phyloP scores from a whole-genome alignment of 2,329 filamentous ascomycete genomes.

The Apiospora arundinis region DNA sequence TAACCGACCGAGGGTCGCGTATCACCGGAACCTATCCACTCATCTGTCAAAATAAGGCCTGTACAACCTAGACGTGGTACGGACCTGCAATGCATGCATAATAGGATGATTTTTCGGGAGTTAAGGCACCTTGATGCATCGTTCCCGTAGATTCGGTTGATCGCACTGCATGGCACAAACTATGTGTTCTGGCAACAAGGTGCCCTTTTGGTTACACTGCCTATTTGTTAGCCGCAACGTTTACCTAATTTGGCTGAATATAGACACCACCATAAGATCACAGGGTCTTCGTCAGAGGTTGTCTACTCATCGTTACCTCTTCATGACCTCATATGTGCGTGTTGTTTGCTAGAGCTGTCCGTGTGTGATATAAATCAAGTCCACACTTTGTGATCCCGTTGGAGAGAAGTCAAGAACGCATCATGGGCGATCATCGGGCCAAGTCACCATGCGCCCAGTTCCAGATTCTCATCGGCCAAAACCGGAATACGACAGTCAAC shows the following conservation, averaged over 20 bases:
- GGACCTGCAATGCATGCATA: not conserved
- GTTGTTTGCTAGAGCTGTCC: conserved; percentile 2
- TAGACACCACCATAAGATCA: not conserved
- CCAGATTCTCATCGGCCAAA: not conserved
- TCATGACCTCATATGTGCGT: not conserved
- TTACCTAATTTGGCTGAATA: not conserved
- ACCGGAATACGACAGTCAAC: not conserved
- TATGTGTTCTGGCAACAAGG: conserved; percentile 5
- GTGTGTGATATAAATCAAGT: not conserved
- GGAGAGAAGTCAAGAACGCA: not conserved
- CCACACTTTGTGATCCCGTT: conserved; percentile 5
- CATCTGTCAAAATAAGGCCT: not conserved
- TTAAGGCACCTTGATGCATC: not conserved
- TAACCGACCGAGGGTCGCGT: conserved; percentile 5
- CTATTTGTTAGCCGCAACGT: not conserved
- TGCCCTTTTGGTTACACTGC: not conserved
- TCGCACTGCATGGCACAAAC: not conserved
- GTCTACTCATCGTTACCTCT: not conserved
- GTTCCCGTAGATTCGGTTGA: conserved; percentile 8
- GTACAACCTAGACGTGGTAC: not conserved
- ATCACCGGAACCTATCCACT: conserved; percentile 16
- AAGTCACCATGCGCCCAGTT: not conserved
- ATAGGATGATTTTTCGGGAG: conserved; percentile 11
- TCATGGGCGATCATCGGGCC: not conserved
- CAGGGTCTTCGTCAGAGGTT: not conserved